These are phyloP conservation scores for Colletotrichum karsti DNA, from an alignment of 2,329 filamentous ascomycete genomes.

Conservation along the genomic window DNA sequence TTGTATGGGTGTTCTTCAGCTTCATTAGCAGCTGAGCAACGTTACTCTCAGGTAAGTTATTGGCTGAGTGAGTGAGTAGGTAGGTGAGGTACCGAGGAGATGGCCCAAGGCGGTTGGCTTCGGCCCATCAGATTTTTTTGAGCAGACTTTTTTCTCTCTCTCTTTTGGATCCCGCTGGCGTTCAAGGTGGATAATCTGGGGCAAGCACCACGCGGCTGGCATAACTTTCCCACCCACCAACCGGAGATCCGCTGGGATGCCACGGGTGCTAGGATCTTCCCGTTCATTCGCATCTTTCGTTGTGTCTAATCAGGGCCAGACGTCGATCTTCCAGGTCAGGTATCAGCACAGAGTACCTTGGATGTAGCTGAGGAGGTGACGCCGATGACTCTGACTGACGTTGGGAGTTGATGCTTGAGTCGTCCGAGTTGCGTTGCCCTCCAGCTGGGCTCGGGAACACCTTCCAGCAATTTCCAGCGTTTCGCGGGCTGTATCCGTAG, in stretches of 20 bases:
- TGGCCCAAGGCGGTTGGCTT: slow-evolving; percentile 22
- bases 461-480: background rate
- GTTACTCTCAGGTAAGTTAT: no score
- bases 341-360: background rate
- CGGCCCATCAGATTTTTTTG: background rate
- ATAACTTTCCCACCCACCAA: slow-evolving; percentile 7
- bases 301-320: background rate
- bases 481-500: background rate
- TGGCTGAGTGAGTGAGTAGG: no score
- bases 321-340: slow-evolving; percentile 8
- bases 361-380: background rate
- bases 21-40: background rate
- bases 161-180: background rate
- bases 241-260: slow-evolving; percentile 17
- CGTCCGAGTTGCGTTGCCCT: background rate
- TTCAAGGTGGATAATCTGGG: slow-evolving; percentile 24
- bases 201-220: slow-evolving; percentile 17
- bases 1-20: background rate
- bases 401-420: background rate
- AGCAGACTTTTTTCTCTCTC: background rate
- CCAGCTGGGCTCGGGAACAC: slow-evolving; percentile 9
- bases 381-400: background rate
- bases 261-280: slow-evolving; percentile 20
- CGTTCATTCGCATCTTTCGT: slow-evolving; percentile 7
- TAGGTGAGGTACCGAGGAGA: background rate